Conservation (phyloP, 2,329 filamentous ascomycete genomes). For the Alternaria sp. region DNA sequence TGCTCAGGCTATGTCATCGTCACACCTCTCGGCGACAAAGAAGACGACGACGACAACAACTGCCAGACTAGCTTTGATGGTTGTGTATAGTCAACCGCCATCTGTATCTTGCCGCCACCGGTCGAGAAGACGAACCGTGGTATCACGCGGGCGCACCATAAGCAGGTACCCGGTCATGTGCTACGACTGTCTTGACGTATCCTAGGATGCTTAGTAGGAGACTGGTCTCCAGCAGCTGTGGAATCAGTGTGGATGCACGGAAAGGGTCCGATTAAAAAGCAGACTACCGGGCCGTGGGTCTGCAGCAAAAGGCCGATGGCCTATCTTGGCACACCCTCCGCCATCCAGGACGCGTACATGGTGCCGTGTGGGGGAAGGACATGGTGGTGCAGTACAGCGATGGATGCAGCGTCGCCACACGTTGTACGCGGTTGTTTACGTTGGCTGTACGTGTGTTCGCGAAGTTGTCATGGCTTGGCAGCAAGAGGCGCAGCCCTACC, state of each 20-base stretch:
- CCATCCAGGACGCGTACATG: slow-evolving; percentile 12
- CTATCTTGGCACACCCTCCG: slow-evolving; percentile 11
- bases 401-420: slow-evolving; percentile 4
- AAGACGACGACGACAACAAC: background rate
- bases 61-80: background rate
- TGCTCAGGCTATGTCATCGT: background rate
- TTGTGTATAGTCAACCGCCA: background rate
- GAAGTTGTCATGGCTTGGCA: slow-evolving; percentile 28
- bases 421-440: slow-evolving; percentile 37
- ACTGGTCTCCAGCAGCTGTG: background rate
- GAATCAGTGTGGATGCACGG: background rate
- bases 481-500: slow-evolving; percentile 28
- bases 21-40: slow-evolving; percentile 4
- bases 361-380: background rate
- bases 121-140: background rate
- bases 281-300: slow-evolving; percentile 3
- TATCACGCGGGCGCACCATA: background rate
- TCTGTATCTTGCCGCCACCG: background rate
- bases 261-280: slow-evolving; percentile 9
- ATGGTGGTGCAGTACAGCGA: background rate
- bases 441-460: slow-evolving; percentile 16
- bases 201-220: background rate
- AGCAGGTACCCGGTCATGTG: slow-evolving; percentile 1
- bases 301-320: slow-evolving; percentile 1
- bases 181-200: background rate